Evolutionary conservation across 768 basidiomycete genomes (phyloP), one percentile per base, ranked within the genome.

Genomic region (Pisolithus microcarpus): DNA sequence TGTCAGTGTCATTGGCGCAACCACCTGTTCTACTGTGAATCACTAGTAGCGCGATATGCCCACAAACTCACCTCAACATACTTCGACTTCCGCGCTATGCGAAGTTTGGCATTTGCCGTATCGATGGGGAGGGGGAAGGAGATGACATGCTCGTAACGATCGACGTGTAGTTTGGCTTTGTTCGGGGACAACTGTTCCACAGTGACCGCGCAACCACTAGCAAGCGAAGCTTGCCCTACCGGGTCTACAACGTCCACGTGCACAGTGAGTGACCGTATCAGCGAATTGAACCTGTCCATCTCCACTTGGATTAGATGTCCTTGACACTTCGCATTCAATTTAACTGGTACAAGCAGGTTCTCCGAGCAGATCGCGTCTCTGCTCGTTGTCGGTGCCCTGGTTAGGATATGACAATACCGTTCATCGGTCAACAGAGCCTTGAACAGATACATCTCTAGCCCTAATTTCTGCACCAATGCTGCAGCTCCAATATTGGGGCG

Each of bases 31-130:
- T 31, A 30, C 37, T 31, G 26, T 36, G n/a, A 7, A 10, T 3
- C 11, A 39, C 13, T 11, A 23, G 11, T 26, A 38, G 6, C 38
- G 21, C 13, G 7, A 1, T 6, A 7, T 16, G n/a, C 16, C 9
- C 2, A 38, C 16, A 7, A 13, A 0, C 46, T 5, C 23, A 67
- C 69, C 60, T 68, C 71, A 2, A 82, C 63, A 52, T 77, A 83
- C 24, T 61, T 69, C 1, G 79, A 82, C 55, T 77, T 80, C 38
- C 81, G 70, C 8, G 81, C 81, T 31, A 82, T 56, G 5, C 78
- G 72, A 8, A 74, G 57, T 56, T 68, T 77, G 3, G 61, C 48
- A 11, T 65, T 65, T 19, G 56, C 53, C 4, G 67, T 66, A 30
- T 72, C 57, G 9, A 81, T 61, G 7, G 76, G 75, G 43, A 76